Conservation (phyloP, 83 land plant species). For the Thuja plicata region DNA sequence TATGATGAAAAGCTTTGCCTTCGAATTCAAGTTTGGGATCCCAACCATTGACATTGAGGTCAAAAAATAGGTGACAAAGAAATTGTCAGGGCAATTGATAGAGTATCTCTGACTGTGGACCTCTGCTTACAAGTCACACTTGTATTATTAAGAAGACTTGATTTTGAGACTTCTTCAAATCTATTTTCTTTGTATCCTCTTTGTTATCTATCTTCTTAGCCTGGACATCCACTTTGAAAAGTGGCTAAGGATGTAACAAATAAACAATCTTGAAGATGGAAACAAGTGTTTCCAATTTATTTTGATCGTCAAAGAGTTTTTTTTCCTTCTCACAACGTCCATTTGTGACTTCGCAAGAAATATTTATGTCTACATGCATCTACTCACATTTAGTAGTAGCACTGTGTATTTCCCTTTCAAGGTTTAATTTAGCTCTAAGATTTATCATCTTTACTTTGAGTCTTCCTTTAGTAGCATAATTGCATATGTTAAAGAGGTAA, state of each 20-base stretch:
- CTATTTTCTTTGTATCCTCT: too few species aligned
- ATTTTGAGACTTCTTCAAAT: too few species aligned
- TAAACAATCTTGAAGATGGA: slow-evolving; percentile 82
- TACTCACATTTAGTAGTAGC: too few species aligned
- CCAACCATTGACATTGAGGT: too few species aligned
- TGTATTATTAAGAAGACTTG: too few species aligned
- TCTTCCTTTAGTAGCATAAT: slow-evolving; percentile 39
- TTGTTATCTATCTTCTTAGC: slow-evolving; percentile 51
- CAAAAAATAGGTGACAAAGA: too few species aligned
- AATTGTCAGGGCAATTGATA: too few species aligned
- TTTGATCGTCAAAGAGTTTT: slow-evolving; percentile 91
- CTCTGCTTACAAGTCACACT: too few species aligned
- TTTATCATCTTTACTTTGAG: slow-evolving; percentile 89
- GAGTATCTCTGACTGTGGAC: too few species aligned
- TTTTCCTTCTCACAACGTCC: slow-evolving; percentile 94
- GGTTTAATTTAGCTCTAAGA: slow-evolving; percentile 89
- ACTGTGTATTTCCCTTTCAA: slow-evolving; percentile 94
- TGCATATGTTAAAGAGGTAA: slow-evolving; percentile 52
- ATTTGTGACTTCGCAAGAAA: slow-evolving; percentile 90
- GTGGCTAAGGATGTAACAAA: slow-evolving; percentile 75
- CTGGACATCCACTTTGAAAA: slow-evolving; percentile 96
- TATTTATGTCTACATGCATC: too few species aligned
- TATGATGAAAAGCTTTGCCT: too few species aligned
- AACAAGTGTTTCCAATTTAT: slow-evolving; percentile 79
- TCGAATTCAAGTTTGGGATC: too few species aligned